Base-by-base conservation (phyloP, 192 early-diverging fungal genomes). In the Backusella mclennaniae region DNA sequence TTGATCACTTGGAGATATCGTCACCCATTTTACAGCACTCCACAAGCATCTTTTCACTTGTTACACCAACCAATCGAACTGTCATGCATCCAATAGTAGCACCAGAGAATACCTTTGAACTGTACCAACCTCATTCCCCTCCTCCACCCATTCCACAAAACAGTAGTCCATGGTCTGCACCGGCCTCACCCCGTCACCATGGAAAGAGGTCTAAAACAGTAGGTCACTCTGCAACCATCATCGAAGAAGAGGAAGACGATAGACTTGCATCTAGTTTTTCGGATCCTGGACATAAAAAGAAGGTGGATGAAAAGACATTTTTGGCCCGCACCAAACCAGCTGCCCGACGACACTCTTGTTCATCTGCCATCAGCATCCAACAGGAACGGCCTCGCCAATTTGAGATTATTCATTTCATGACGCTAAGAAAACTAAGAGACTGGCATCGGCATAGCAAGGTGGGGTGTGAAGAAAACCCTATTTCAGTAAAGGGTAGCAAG, bases 11-110 rank as follows among this genome's bases (percentile, higher is more conserved):
- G 3, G 33, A 29, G 17, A 77, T 71, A 8, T 72, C 68, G 7
- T 72, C 69, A 17, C 76, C 76, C 19, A 66, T 77, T 9, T 63
- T 77, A 31, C 76, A 77, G 31, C 68, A 71, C 29, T 72, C 76
- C 0, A 66, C 69, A 9, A 72, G 44, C 12, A 63, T 77, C 23
- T 77, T 72, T 44, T 70, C 76, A 6, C 29, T 77, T 11, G 76
- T 66, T 12, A 72, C 76, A 19, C 76, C 76, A 19, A 56, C 23
- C 1, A 49, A 49, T 49, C 69, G 76, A 23, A 19, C 76, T 15
- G 41, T 35, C 19, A 72, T 77, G 69, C 42, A 21, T 12, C 41
- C 26, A 19, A 66, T 33, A 42, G 41, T 44, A 41, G 14, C 31
- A 68, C 19, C 35, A 33, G 31, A 38, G 31, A 68, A 35, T 23